Conservation (phyloP, 108 stramenopile species). For the Cyclostephanos tholiformis region DNA sequence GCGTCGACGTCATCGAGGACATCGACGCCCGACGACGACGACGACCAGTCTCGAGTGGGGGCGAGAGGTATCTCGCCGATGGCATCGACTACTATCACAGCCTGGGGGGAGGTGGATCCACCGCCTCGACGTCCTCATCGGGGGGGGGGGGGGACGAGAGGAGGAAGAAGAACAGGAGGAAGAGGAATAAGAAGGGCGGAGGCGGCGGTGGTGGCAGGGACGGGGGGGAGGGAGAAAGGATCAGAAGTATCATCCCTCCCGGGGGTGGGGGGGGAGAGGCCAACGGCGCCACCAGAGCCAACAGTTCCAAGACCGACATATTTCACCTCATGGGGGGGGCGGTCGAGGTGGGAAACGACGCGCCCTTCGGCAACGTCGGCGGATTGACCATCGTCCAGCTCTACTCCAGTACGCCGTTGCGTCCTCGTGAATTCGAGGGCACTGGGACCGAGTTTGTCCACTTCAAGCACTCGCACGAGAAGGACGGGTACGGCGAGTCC, state of each 20-base stretch:
- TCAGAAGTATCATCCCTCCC: background rate
- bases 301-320: background rate
- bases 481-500: conserved; percentile 25
- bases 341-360: background rate
- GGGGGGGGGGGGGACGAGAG: too few species aligned
- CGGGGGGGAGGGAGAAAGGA: too few species aligned
- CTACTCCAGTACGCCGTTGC: conserved; percentile 23
- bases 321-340: background rate
- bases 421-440: conserved; percentile 26
- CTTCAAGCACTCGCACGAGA: conserved; percentile 36
- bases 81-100: too few species aligned
- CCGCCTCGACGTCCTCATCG: too few species aligned
- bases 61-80: too few species aligned
- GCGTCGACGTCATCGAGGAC: background rate
- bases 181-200: too few species aligned
- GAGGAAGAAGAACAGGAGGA: too few species aligned
- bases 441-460: conserved; percentile 42
- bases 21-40: too few species aligned
- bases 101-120: too few species aligned
- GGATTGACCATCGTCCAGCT: background rate
- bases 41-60: too few species aligned
- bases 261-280: background rate
- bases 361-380: background rate
- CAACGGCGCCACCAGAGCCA: background rate
- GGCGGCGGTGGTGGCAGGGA: too few species aligned